These are phyloP conservation scores for Suhomyces ambrosiae DNA, from an alignment of 1,139 yeast genomes.

Conservation along the genomic window DNA sequence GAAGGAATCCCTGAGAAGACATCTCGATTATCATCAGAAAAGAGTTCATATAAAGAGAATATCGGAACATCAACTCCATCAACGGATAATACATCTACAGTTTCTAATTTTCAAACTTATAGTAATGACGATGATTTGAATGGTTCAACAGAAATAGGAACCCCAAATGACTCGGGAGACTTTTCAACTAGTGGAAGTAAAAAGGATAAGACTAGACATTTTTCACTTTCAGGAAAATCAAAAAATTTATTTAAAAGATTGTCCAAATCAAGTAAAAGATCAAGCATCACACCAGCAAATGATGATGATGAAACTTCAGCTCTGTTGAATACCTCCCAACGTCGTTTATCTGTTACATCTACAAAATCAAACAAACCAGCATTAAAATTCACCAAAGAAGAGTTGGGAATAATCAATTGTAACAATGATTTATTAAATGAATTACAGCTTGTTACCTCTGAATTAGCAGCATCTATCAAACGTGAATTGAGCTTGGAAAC, in stretches of 20 bases:
- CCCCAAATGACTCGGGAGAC: conserved; percentile 11
- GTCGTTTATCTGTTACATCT: conserved; percentile 7
- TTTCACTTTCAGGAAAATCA: conserved; percentile 32
- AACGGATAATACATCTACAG: conserved; percentile 28
- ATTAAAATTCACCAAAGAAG: conserved; percentile 54
- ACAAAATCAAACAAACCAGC: conserved; percentile 1
- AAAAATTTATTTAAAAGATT: conserved; percentile 39
- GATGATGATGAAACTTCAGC: not conserved
- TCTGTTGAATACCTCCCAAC: conserved; percentile 4
- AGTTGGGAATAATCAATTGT: conserved; percentile 61
- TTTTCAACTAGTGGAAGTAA: conserved; percentile 8
- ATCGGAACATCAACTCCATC: conserved; percentile 22
- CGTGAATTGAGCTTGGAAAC: conserved; percentile 64
- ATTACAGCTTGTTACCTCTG: conserved; percentile 66
- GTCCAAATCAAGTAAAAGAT: conserved; percentile 26
- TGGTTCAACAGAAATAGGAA: conserved; percentile 4
- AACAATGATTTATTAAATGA: conserved; percentile 62
- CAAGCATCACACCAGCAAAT: conserved; percentile 1
- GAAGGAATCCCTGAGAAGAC: conserved; percentile 10
- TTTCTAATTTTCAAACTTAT: conserved; percentile 14
- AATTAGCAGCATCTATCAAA: conserved; percentile 68
- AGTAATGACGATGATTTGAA: conserved; percentile 5
- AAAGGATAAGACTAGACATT: conserved; percentile 25
- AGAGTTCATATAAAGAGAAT: conserved; percentile 18
- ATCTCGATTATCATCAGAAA: conserved; percentile 21